These are phyloP conservation scores for Eustoma russellianum DNA, from an alignment of 257 asterid genomes.

Conservation along the genomic window DNA sequence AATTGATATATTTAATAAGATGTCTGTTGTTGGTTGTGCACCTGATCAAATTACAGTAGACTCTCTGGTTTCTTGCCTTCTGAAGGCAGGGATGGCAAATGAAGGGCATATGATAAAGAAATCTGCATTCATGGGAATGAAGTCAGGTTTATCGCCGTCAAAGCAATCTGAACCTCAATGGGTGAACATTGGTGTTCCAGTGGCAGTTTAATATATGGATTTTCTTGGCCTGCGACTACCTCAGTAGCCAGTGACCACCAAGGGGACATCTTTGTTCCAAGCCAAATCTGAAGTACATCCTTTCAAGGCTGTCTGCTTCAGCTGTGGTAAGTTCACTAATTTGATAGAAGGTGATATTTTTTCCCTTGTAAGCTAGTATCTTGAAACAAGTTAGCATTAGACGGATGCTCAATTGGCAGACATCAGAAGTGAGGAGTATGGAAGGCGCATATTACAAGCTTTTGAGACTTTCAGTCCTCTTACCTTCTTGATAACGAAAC, in stretches of 20 bases:
- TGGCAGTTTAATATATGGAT: slow-evolving; percentile 42
- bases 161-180: slow-evolving; percentile 21
- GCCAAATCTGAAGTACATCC: no score
- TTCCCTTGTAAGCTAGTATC: no score
- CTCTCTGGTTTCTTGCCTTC: slow-evolving; percentile 53
- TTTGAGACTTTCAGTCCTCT: no score
- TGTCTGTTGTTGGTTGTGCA: slow-evolving; percentile 58
- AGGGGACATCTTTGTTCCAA: not conserved
- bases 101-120: slow-evolving; percentile 65
- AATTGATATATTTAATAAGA: slow-evolving; percentile 49
- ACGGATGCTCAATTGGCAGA: no score
- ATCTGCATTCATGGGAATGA: slow-evolving; percentile 21
- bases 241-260: not conserved
- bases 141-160: slow-evolving; percentile 23
- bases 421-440: no score
- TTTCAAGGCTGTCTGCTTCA: no score
- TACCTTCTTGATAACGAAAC: no score
- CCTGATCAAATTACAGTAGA: slow-evolving; percentile 56
- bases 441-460: no score
- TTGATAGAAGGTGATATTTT: no score
- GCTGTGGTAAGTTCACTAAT: no score
- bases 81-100: slow-evolving; percentile 77
- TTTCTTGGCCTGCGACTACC: slow-evolving; percentile 11
- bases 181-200: slow-evolving; percentile 36
- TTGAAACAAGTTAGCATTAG: no score